Conservation (phyloP, 208 protist species). For the Trypanosoma platydactyli region DNA sequence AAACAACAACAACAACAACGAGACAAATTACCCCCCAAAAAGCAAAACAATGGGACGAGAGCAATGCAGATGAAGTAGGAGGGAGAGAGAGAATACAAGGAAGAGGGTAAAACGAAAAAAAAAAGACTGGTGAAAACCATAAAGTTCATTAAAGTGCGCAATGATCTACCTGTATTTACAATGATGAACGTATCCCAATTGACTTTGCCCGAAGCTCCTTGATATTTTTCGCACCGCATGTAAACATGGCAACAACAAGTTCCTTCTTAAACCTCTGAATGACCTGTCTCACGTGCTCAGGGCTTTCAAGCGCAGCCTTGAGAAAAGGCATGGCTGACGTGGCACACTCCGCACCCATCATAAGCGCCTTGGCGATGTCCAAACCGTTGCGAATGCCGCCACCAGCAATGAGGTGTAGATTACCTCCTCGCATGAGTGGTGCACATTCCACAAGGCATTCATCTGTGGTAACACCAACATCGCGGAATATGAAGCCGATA, state of each 20-base stretch:
- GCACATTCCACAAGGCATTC: conserved; percentile 69
- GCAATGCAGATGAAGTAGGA: too few species aligned
- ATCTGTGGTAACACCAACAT: conserved; percentile 88
- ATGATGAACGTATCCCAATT: neutral
- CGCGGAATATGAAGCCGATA: conserved; percentile 85
- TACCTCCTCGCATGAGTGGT: conserved; percentile 38
- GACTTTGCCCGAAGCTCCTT: conserved; percentile 45
- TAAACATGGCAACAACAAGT: conserved; percentile 86
- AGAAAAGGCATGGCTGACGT: conserved; percentile 90
- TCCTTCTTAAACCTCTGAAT: conserved; percentile 80
- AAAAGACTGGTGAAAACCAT: neutral
- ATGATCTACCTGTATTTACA: neutral
- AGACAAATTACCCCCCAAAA: conserved; percentile 1
- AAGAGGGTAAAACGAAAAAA: conserved; percentile 1
- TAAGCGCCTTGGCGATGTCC: conserved; percentile 86
- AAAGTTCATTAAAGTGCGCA: too few species aligned
- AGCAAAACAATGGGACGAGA: conserved; percentile 15
- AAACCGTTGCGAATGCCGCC: conserved; percentile 87
- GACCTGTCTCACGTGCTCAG: conserved; percentile 64
- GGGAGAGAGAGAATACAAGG: neutral
- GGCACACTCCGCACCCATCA: conserved; percentile 80
- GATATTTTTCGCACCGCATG: conserved; percentile 83
- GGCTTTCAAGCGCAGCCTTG: conserved; percentile 72
- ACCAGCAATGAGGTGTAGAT: conserved; percentile 83
- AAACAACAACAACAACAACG: conserved; percentile 8